These are phyloP conservation scores for Gloeostereum incarnatum DNA, from an alignment of 768 basidiomycete genomes.

Conservation along the genomic window DNA sequence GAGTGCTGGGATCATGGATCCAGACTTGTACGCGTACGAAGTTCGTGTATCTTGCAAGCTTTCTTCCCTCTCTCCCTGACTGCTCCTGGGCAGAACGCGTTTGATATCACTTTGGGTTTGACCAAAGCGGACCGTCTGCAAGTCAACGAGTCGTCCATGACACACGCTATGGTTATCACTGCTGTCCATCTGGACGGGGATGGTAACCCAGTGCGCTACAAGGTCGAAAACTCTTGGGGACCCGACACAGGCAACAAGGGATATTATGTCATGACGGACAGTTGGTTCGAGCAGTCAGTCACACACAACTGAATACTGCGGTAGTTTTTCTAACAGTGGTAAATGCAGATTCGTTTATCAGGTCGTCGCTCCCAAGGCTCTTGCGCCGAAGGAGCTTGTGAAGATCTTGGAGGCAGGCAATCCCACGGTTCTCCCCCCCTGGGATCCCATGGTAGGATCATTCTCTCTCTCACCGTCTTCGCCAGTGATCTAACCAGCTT, in stretches of 20 bases:
- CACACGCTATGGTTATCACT: conserved; percentile 93
- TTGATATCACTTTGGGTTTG: conserved; percentile 71
- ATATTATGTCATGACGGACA: conserved; percentile 86
- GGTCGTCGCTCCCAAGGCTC: conserved; percentile 74
- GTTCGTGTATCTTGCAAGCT: conserved; percentile 21
- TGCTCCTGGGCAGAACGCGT: conserved; percentile 47
- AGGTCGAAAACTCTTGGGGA: conserved; percentile 97
- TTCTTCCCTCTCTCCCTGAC: not conserved
- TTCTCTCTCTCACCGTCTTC: conserved; percentile 2
- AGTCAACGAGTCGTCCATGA: conserved; percentile 84
- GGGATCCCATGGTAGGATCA: conserved; percentile 79
- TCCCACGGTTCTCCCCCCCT: conserved; percentile 64
- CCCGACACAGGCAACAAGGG: conserved; percentile 70
- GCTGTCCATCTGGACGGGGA: conserved; percentile 77
- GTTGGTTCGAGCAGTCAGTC: conserved; percentile 86
- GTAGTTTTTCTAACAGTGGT: not conserved
- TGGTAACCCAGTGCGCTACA: conserved; percentile 82
- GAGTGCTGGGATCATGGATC: conserved; percentile 77
- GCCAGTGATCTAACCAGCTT: not conserved
- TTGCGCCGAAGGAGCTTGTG: conserved; percentile 76
- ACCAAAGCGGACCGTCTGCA: conserved; percentile 81
- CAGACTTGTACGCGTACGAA: conserved; percentile 74
- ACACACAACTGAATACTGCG: not conserved
- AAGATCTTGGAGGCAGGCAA: conserved; percentile 69
- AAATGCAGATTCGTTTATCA: conserved; percentile 79